Evolutionary conservation across 345 rosid genomes (phyloP), one percentile per base, ranked within the genome.

Genomic region (Eucalyptus tenuipes): DNA sequence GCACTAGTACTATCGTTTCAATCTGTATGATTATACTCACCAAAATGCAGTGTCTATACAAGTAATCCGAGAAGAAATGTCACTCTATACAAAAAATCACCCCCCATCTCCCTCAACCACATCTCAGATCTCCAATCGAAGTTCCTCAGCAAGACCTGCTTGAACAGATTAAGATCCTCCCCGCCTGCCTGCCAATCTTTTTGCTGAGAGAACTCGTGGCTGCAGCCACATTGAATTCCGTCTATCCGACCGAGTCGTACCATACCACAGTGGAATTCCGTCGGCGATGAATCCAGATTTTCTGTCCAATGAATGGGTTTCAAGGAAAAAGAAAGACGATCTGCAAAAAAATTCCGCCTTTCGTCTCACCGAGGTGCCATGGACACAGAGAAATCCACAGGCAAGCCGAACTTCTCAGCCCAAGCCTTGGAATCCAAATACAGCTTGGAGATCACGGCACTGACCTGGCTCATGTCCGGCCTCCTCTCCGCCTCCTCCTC

Each of bases 401-500:
- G 90, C 68, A 92, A 61, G 40, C 88, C 90, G 47, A 94, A 40
- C 14, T 75, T 90, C 42, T 94, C 94, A 17, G 91, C 91, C 97
- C 97, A 95, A 20, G 48, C 82, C 89, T 84, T 89, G 2, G 96
- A 94, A 44, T 92, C 94, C 88, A 94, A 59, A 89, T 88, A 94
- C 90, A 91, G 68, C 89, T 89, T 93, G 11, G 95, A 93, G 49
- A 94, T 89, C 89, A 88, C 75, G 42, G 90, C 93, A 0, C 92
- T 92, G 88, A 91, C 91, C 89, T 89, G 91, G 55, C 92, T 92
- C 95, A 94, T 94, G 64, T 93, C 92, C 5, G 96, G 97, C 89
- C 95, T 91, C 50, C 88, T 88, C 47, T 33, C 86, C 8, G 95
- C 91, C 53, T 93, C 93, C 89, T 91, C 94, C 85, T 87, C 92